Conservation (phyloP, 2,329 filamentous ascomycete genomes). For the Cladosporium sp. region DNA sequence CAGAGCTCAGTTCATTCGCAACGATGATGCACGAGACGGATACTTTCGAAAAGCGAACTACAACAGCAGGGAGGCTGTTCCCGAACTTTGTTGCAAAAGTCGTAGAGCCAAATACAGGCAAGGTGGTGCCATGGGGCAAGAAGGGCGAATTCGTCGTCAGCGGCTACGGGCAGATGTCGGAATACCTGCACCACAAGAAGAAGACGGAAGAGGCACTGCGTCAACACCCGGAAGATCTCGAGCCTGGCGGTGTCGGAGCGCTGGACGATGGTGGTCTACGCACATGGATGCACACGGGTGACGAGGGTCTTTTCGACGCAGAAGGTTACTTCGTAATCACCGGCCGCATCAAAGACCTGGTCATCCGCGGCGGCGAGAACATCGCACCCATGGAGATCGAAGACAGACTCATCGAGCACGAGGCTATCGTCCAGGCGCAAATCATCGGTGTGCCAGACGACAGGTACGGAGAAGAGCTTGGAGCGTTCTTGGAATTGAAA, state of each 20-base stretch:
- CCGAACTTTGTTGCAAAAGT: slow-evolving; percentile 74
- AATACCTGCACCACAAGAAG: slow-evolving; percentile 63
- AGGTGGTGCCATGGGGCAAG: slow-evolving; percentile 62
- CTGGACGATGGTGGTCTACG: slow-evolving; percentile 8
- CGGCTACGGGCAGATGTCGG: slow-evolving; percentile 69
- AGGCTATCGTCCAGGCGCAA: slow-evolving; percentile 24
- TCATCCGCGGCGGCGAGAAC: slow-evolving; percentile 61
- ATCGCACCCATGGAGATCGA: slow-evolving; percentile 42
- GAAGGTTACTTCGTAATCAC: slow-evolving; percentile 38
- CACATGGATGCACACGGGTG: slow-evolving; percentile 62
- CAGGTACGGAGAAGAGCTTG: slow-evolving; percentile 28
- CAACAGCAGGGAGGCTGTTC: slow-evolving; percentile 73
- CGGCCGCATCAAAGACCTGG: slow-evolving; percentile 31
- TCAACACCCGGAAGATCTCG: slow-evolving; percentile 12
- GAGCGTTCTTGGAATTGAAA: slow-evolving; percentile 34
- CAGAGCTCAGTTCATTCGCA: slow-evolving; percentile 73
- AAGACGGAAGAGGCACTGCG: slow-evolving; percentile 71
- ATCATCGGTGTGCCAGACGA: slow-evolving; percentile 28
- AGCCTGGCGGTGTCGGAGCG: slow-evolving; percentile 32
- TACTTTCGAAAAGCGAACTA: slow-evolving; percentile 60
- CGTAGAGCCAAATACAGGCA: slow-evolving; percentile 38
- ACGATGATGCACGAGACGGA: slow-evolving; percentile 77
- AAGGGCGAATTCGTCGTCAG: slow-evolving; percentile 73
- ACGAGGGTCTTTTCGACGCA: slow-evolving; percentile 48
- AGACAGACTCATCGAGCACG: slow-evolving; percentile 26